Evolutionary conservation across 2,329 filamentous ascomycete genomes (phyloP).

Genomic region (Elsinoe fawcettii): DNA sequence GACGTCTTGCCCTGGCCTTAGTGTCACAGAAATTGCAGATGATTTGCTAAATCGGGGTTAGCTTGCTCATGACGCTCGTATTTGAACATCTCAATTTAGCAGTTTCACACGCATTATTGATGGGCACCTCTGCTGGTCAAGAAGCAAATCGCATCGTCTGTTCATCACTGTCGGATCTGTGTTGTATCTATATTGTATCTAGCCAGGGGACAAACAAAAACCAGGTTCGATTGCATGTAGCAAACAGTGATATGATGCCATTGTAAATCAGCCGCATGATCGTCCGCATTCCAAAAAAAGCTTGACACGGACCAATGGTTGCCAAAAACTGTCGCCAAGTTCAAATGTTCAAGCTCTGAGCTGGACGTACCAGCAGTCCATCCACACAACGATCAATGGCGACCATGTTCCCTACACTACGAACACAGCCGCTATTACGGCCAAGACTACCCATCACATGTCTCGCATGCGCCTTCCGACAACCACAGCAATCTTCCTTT

Average conservation of each 20-base stretch:
- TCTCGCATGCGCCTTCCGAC: constrained; percentile 5
- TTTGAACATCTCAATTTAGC: background rate
- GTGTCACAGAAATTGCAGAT: background rate
- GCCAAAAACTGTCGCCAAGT: constrained; percentile 10
- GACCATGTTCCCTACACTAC: background rate
- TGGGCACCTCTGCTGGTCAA: background rate
- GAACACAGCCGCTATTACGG: background rate
- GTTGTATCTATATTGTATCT: background rate
- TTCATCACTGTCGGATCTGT: too few relatives aligned
- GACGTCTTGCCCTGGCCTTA: background rate
- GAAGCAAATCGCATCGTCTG: background rate
- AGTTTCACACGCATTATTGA: background rate
- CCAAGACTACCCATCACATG: background rate
- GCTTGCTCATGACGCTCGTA: background rate
- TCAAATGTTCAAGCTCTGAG: background rate
- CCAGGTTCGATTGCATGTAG: too few relatives aligned
- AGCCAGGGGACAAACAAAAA: too few relatives aligned
- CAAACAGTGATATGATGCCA: background rate
- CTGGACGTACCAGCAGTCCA: background rate
- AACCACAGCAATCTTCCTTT: constrained; percentile 26
- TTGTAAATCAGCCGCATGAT: background rate
- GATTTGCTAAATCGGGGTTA: background rate
- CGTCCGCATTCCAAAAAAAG: background rate
- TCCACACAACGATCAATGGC: background rate
- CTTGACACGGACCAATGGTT: constrained; percentile 11